Percentiles rank a stretch among this genome's conserved stretches.
Conservation (phyloP, 805 yeast genomes). For the Starmerella tilneyi region DNA sequence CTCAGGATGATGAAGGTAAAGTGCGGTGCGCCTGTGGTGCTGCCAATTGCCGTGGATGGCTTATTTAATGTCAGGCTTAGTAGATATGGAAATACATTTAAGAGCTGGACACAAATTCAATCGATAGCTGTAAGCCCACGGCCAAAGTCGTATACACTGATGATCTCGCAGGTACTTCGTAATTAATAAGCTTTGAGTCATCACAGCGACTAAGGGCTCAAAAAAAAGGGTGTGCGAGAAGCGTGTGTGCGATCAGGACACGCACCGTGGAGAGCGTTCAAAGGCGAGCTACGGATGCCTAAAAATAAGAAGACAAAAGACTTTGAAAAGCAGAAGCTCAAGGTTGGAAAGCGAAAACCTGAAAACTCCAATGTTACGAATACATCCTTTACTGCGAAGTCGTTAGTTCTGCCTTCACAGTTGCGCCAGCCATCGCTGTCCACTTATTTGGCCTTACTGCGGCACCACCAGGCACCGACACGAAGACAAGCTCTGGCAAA, state of each 20-base stretch:
- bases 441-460: constrained; percentile 20
- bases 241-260: background rate
- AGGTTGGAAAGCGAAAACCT: constrained; percentile 74
- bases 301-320: constrained; percentile 54
- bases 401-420: constrained; percentile 43
- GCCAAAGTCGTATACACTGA: too few species aligned
- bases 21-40: constrained; percentile 93
- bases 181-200: too few species aligned
- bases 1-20: constrained; percentile 73
- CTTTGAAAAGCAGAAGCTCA: constrained; percentile 64
- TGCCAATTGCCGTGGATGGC: constrained; percentile 48
- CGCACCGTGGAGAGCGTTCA: background rate
- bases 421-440: constrained; percentile 16
- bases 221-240: background rate
- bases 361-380: constrained; percentile 70
- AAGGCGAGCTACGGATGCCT: constrained; percentile 5
- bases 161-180: too few species aligned
- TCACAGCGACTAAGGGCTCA: too few species aligned
- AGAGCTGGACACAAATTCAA: too few species aligned
- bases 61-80: constrained; percentile 1
- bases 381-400: constrained; percentile 69
- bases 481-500: constrained; percentile 25
- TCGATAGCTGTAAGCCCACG: too few species aligned
- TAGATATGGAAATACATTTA: background rate
- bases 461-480: constrained; percentile 25